Evolutionary conservation across 1,284 basidiomycete species (phyloP), one percentile per base, ranked within the genome.

Genomic region (Ustilago xerochloae): DNA sequence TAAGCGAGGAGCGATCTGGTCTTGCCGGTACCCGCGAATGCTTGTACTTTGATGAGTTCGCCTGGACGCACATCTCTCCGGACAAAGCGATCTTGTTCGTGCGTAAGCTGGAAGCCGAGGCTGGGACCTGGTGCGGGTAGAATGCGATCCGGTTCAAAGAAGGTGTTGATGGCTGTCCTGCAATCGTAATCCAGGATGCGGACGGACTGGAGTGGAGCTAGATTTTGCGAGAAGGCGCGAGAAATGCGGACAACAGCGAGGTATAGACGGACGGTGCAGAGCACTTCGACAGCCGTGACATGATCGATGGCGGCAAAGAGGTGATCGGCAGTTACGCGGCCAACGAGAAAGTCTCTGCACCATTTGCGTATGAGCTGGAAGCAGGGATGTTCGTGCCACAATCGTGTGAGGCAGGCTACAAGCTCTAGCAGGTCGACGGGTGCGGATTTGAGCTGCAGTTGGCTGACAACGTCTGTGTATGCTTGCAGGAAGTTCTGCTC

Each of bases 11-110:
- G 70, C 20, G 78, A 81, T 24, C 72, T 64, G 6, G 80, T 81
- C 55, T 81, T 81, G 26, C 80, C 80, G 6, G 80, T 81, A 12
- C 79, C 79, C 1, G 80, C 80, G 47, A 74, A 81, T 0, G 80
- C 80, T 46, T 81, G 80, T 16, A 81, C 78, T 41, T 78, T 74
- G 60, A 81, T 54, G 30, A 81, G 62, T 29, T 81, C 71, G n/a
- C 69, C 67, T 2, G 63, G 61, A 4, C 62, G 61, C 30, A 81
- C 72, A 41, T 75, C 71, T 57, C 65, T 54, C 5, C 63, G 50
- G 13, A 79, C 75, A 49, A 80, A 78, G 2, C 65, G 32, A 13
- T 62, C 63, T 50, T 82, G 81, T 33, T 83, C 81, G 18, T 75
- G 65, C 0, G 80, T 83, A 33, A 83, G 72, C n/a, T 63, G 51